Base-by-base conservation (phyloP, 2,329 filamentous ascomycete genomes). In the Botrytis medusae region DNA sequence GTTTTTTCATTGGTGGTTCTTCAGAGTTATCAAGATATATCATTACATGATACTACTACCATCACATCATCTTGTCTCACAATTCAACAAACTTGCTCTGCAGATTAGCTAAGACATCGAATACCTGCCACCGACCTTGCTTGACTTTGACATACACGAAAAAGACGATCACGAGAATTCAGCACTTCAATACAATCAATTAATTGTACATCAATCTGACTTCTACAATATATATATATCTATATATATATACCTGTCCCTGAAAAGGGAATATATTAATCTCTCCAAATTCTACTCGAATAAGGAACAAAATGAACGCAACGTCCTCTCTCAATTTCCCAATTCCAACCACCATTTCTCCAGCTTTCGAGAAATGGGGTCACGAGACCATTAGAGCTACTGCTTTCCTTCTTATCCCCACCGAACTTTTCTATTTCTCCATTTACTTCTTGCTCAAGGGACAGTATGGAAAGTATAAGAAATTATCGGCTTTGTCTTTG, bases 391-490 rank as follows among this genome's bases (percentile, higher is more conserved):
- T 76, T 29, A 79, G 75, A 76, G 77, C 78, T 5, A 40, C 74
- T 20, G 72, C 75, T 18, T 81, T 78, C 67, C 73, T 80, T 18
- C 72, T 81, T 6, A 75, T 81, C 14, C 80, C 80, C 8, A 69
- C 72, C 25, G 77, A 80, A 48, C 73, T 81, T 1, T 74, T 81
- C 29, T 81, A 81, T 64, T 80, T 81, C 59, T 78, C 80, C 1
- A 78, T 81, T 72, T 81, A 81, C 37, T 81, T 79, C 74, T 73
- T 77, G 25, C 44, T 75, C 2, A 81, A 81, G 51, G 75, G 76
- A 20, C 68, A 69, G 14, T 68, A 78, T 40, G 75, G 72, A 29
- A 40, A 76, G 3, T 81, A 80, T 61, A 74, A 77, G 34, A 73
- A 63, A 29, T 59, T 81, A 40, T 78, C 78, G 0, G 72, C 75